Percentiles rank a stretch among this genome's conserved stretches.
Conservation (phyloP, 352 stramenopile genomes). For the Thalassiosira pacifica region DNA sequence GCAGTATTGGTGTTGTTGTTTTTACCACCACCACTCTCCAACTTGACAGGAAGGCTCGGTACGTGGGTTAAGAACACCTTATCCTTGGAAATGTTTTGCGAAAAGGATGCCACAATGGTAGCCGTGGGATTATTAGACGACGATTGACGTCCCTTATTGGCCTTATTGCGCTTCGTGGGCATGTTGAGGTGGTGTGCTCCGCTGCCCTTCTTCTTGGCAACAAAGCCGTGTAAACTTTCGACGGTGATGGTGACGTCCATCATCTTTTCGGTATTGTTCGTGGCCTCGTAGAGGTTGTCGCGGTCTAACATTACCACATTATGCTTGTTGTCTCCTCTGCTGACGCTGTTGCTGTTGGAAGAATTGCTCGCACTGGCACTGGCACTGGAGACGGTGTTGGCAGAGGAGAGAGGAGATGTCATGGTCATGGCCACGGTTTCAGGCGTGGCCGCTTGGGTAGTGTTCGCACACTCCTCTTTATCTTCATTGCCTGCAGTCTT, state of each 20-base stretch:
- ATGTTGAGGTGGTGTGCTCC: background rate
- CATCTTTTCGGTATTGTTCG: background rate
- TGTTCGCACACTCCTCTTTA: background rate
- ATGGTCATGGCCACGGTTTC: too few relatives aligned
- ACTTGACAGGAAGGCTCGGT: slow-evolving; percentile 46
- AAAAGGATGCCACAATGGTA: slow-evolving; percentile 53
- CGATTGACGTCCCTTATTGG: too few relatives aligned
- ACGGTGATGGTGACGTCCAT: slow-evolving; percentile 15
- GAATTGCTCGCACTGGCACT: too few relatives aligned
- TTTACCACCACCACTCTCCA: too few relatives aligned
- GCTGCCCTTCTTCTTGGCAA: background rate
- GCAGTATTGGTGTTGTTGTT: too few relatives aligned
- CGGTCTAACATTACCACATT: too few relatives aligned
- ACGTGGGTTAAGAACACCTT: slow-evolving; percentile 44
- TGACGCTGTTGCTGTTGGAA: background rate
- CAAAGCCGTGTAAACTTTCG: background rate
- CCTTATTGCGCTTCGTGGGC: background rate
- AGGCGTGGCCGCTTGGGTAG: background rate
- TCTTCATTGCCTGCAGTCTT: background rate
- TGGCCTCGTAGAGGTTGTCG: background rate
- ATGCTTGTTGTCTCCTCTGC: background rate
- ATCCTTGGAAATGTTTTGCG: slow-evolving; percentile 31
- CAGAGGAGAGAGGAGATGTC: too few relatives aligned
- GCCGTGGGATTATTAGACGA: background rate
- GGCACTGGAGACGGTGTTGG: too few relatives aligned